phyloP scores from a whole-genome alignment of 805 yeast genomes.

The Komagataella pseudopastoris region DNA sequence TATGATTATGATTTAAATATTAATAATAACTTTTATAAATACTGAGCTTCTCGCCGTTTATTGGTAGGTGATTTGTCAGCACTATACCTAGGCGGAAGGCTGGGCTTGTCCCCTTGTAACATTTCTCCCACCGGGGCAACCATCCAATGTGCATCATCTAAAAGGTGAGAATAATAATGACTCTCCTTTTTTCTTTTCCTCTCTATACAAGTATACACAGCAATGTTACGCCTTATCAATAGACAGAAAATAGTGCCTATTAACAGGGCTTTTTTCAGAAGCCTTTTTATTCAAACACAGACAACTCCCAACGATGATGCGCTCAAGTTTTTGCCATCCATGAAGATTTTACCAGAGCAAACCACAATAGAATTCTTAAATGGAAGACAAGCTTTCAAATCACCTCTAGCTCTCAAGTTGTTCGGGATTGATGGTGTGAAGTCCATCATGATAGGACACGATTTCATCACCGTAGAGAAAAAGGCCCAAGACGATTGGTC shows the following conservation, averaged over 20 bases:
- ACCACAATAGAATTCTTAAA: conserved; percentile 60
- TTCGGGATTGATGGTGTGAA: conserved; percentile 66
- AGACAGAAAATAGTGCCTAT: not conserved
- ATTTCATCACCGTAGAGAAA: conserved; percentile 77
- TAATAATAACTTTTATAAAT: too few relatives aligned
- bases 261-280: not conserved
- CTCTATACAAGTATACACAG: not conserved
- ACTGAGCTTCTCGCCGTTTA: not conserved
- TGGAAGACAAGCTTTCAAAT: conserved; percentile 62
- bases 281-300: conserved; percentile 67
- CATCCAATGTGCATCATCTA: not conserved
- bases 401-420: conserved; percentile 67
- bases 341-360: conserved; percentile 47
- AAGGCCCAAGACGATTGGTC: conserved; percentile 38
- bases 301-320: conserved; percentile 84
- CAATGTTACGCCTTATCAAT: not conserved
- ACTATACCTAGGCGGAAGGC: not conserved
- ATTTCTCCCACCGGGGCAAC: not conserved
- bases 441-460: conserved; percentile 68
- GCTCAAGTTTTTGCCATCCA: conserved; percentile 69
- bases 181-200: not conserved
- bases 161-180: not conserved
- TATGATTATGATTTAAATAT: too few relatives aligned
- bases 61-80: not conserved
- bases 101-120: not conserved